Base-by-base conservation (phyloP, 23 red algal genomes). In the Gracilaria domingensis region DNA sequence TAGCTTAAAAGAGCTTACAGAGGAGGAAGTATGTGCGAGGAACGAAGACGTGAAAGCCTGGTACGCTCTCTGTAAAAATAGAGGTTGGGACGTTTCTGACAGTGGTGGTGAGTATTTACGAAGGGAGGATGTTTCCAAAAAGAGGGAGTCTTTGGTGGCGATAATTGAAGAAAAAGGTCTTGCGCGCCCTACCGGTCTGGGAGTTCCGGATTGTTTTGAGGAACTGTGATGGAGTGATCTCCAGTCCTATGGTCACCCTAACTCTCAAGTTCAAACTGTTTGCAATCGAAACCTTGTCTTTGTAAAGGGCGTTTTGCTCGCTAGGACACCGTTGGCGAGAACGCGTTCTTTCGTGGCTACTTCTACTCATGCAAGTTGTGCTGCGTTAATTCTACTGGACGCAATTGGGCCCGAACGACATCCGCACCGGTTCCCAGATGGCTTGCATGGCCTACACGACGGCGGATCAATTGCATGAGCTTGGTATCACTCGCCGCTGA, bases 381-480 rank as follows among this genome's bases (percentile, higher is more conserved):
- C 45, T 48, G 45, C 45, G 7, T 48, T 48, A 12, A 48, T 48
- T 48, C 45, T 48, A 48, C 45, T 48, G 45, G 45, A 48, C 12
- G 45, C 45, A n/a, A n/a, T 45, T 23, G 36, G 36, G 38, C 70
- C 44, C 35, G 70, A 45, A 21, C 70, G 36, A 75, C 70, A 75
- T 45, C 1, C 70, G 17, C 70, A 75, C 20, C 70, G 70, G n/a
- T 75, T 75, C 26, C 70, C 70, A 75, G 35, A 75, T 32, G 70
- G 70, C 26, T 75, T 75, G 70, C 70, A 75, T 7, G 70, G 44
- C 38, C 29, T 44, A 45, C 70, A 75, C 7, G 70, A 75, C 40
- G n/a, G n/a, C n/a, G n/a, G n/a, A n/a, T n/a, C n/a, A n/a, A n/a
- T n/a, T n/a, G n/a, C n/a, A n/a, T n/a, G n/a, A n/a, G n/a, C n/a